A percentile compares a stretch with the other conserved stretches of the same genome.
These are phyloP conservation scores for Shiraia bambusicola DNA, from an alignment of 2,329 filamentous ascomycete genomes.

Conservation along the genomic window DNA sequence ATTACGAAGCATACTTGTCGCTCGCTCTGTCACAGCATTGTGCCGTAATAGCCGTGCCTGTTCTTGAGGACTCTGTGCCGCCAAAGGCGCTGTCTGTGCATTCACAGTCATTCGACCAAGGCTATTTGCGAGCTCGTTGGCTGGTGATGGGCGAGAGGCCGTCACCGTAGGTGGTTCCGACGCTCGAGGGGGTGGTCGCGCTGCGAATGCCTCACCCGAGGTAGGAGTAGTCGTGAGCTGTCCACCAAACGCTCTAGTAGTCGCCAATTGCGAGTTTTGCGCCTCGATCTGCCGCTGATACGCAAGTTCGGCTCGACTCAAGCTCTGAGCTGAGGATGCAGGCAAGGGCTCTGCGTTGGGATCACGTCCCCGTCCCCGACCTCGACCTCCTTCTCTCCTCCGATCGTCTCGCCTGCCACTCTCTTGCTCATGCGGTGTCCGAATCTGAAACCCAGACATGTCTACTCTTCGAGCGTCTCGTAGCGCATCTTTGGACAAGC, in stretches of 20 bases:
- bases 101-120: slow-evolving; percentile 39
- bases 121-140: slow-evolving; percentile 21
- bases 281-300: slow-evolving; percentile 92
- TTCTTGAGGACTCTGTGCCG: slow-evolving; percentile 65
- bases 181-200: slow-evolving; percentile 48
- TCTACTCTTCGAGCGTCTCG: slow-evolving; percentile 84
- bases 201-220: slow-evolving; percentile 47
- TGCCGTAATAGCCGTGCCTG: slow-evolving; percentile 80
- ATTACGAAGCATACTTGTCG: slow-evolving; percentile 76
- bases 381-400: slow-evolving; percentile 50
- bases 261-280: slow-evolving; percentile 79
- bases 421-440: slow-evolving; percentile 67
- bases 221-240: slow-evolving; percentile 63
- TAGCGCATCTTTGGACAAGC: slow-evolving; percentile 77
- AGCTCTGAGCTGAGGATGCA: slow-evolving; percentile 72
- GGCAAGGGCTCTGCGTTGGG: slow-evolving; percentile 82
- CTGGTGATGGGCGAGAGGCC: slow-evolving; percentile 35
- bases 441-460: slow-evolving; percentile 80
- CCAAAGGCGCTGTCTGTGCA: slow-evolving; percentile 13
- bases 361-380: slow-evolving; percentile 71
- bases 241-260: slow-evolving; percentile 80
- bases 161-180: slow-evolving; percentile 44
- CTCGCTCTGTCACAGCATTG: slow-evolving; percentile 81
- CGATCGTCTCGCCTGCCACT: slow-evolving; percentile 51
- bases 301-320: slow-evolving; percentile 84